Base-by-base conservation (phyloP, 106 monocot species). In the Dendrobium chrysotoxum region DNA sequence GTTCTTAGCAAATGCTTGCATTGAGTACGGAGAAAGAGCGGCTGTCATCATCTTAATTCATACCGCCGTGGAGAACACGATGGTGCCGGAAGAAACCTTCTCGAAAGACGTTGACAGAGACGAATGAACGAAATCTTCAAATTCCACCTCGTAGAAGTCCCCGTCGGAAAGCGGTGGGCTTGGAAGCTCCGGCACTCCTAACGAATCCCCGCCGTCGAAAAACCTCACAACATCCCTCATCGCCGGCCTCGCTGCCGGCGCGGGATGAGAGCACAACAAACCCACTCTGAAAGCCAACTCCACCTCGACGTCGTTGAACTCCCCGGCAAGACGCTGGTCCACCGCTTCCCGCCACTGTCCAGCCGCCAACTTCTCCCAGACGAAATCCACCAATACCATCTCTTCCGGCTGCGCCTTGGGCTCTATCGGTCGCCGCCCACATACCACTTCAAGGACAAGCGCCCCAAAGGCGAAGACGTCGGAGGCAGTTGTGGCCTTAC, bases 151-250 rank as follows among this genome's bases (percentile, higher is more conserved):
- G 17, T 75, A 26, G 8, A 21, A 26, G 5, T 4, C 21, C 0
- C 15, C 45, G 38, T 40, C 73, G 40, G 28, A 2, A 2, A 40
- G 73, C 73, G 73, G 73, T 10, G 46, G 16, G 25, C 23, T 75
- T 12, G 75, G 25, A 7, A 75, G 42, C 46, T 42, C 75, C 75
- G 21, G 75, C 45, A 46, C 76, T 12, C 80, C 86, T 54, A 58
- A 40, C 16, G n/a, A 40, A 23, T 66, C 73, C 28, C 75, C 65
- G 25, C 79, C 70, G 6, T 83, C 85, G 40, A 90, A 35, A 40
- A 74, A 82, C 80, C 78, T 64, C 78, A 78, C 87, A 25, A 95
- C 92, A 15, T 92, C 92, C 82, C 92, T 83, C 95, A 92, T 95
- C 17, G 76, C 83, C 70, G 95, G 92, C 80, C 80, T 46, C 20